Base-by-base conservation (phyloP, 75 land plant genomes). In the Picea sitchensis region DNA sequence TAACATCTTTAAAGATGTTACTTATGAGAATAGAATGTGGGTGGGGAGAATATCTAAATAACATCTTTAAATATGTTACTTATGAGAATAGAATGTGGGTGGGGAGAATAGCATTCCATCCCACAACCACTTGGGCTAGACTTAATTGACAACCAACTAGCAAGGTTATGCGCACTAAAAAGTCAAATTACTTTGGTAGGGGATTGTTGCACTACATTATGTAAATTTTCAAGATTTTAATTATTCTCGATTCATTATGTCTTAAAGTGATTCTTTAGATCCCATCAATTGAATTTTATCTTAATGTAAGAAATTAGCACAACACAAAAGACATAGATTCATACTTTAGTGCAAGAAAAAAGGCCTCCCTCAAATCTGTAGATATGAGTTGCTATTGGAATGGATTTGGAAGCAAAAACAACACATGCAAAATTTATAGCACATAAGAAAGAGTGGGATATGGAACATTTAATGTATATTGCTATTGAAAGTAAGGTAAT, bases 371-470 rank as follows among this genome's bases (percentile, higher is more conserved):
- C 72, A 54, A 73, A 75, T 21, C 60, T 88, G 58, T 87, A 83
- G 82, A 79, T 87, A n/a, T 83, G 95, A 73, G 88, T 90, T 44
- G 90, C 84, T 41, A 79, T 85, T 75, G 98, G 90, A 60, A 92
- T 98, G 36, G 92, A 92, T 36, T 82, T 94, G 38, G 99, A 91
- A 32, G 88, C 93, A 65, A 92, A 91, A 79, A 93, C 93, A 74
- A 96, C 94, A 51, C 88, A 87, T 88, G 94, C 99, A 59, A 95
- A 92, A 75, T 71, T 90, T 62, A 82, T 95, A 71, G 98, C 98
- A 57, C 93, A 97, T 77, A 96, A 93, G 61, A 98, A 95, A 82
- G 96, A 93, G 65, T 91, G 86, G 58, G 94, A 93, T 61, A 95
- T 95, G 21, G 96, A 92, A 80, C 84, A 83, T 47, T 80, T 89